A percentile compares a stretch with the other conserved stretches of the same genome.
Conservation (phyloP, 202 grass and related monocot genomes). For the Panicum hallii region DNA sequence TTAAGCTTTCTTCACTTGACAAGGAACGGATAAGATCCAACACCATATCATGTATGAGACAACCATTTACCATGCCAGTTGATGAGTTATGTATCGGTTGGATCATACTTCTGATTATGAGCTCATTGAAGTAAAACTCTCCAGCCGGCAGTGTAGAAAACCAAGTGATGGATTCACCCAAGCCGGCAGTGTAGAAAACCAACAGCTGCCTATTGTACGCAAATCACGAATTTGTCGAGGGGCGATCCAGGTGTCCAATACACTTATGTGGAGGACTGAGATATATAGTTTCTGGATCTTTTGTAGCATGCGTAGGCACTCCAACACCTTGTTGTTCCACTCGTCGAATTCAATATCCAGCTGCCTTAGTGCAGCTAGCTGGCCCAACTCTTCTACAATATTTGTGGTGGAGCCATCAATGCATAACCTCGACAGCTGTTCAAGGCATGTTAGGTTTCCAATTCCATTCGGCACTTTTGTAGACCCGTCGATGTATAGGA, state of each 20-base stretch:
- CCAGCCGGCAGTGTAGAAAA: too few relatives aligned
- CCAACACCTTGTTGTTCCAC: background rate
- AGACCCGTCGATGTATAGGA: background rate
- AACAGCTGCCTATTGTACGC: rapidly evolving
- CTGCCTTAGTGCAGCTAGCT: background rate
- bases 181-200: background rate
- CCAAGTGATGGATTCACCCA: too few relatives aligned
- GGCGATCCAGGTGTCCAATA: too few relatives aligned
- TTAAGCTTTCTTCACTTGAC: too few relatives aligned
- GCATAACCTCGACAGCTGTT: background rate
- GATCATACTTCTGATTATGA: too few relatives aligned
- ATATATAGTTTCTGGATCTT: background rate
- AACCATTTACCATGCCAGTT: too few relatives aligned
- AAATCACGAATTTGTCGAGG: too few relatives aligned
- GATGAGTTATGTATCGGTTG: too few relatives aligned
- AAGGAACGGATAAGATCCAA: too few relatives aligned
- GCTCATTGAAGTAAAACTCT: too few relatives aligned
- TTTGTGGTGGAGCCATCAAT: background rate
- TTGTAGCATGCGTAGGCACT: background rate
- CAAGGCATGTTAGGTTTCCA: background rate
- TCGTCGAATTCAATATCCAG: rapidly evolving
- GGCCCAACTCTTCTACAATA: background rate
- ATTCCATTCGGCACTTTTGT: background rate
- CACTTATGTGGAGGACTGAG: too few relatives aligned
- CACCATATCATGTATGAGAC: too few relatives aligned